Conservation (phyloP, 2,329 filamentous ascomycete genomes). For the Gliomastix tumulicola region DNA sequence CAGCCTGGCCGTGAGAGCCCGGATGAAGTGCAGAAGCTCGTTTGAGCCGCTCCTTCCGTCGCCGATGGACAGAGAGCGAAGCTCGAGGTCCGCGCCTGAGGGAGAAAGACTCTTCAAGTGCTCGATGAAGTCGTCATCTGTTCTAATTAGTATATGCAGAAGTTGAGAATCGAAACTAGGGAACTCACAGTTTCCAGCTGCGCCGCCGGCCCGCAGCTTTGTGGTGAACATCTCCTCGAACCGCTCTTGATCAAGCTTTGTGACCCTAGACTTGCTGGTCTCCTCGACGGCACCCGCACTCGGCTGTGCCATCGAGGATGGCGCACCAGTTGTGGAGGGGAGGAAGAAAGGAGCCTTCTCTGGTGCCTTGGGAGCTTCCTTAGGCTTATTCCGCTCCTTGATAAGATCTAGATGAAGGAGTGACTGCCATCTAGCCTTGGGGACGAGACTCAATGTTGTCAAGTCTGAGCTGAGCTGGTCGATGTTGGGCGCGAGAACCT, state of each 20-base stretch:
- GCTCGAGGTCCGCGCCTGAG: conserved; percentile 81
- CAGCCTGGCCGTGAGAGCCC: conserved; percentile 68
- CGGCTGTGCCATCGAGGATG: conserved; percentile 28
- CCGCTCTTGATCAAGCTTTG: conserved; percentile 53
- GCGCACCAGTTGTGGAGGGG: conserved; percentile 51
- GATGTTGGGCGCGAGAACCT: conserved; percentile 46
- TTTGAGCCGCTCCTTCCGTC: conserved; percentile 43
- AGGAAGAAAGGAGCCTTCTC: conserved; percentile 97
- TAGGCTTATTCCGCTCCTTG: conserved; percentile 89
- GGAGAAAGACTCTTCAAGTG: conserved; percentile 78
- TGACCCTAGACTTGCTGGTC: conserved; percentile 57
- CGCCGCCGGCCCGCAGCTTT: conserved; percentile 45
- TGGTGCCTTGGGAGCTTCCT: conserved; percentile 81
- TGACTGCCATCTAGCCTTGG: conserved; percentile 89
- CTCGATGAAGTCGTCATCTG: conserved; percentile 62
- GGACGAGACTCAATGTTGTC: conserved; percentile 82
- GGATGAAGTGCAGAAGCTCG: conserved; percentile 74
- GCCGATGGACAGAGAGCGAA: conserved; percentile 64
- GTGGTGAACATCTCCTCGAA: conserved; percentile 52
- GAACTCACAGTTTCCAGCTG: conserved; percentile 53
- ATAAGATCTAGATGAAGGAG: conserved; percentile 88
- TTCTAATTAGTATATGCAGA: conserved; percentile 1
- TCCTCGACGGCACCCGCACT: conserved; percentile 24
- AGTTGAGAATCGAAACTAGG: not conserved
- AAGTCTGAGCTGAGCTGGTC: conserved; percentile 80